These are phyloP conservation scores for Fusarium sp. DNA, from an alignment of 2,329 filamentous ascomycete genomes.

Conservation along the genomic window DNA sequence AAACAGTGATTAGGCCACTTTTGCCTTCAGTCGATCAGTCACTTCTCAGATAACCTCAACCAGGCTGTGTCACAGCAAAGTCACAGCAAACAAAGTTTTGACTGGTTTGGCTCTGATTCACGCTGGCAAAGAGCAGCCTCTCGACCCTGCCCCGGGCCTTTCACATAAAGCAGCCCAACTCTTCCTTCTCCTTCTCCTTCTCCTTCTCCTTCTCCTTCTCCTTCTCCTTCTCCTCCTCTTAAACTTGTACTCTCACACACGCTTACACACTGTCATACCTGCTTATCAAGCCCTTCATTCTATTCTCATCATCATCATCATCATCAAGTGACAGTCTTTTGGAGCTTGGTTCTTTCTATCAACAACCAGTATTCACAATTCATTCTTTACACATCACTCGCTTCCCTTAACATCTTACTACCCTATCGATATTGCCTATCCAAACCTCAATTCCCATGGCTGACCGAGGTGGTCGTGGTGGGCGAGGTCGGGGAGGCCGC, in stretches of 20 bases:
- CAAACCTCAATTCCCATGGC: slow-evolving; percentile 33
- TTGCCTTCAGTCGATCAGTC: background rate
- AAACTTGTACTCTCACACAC: background rate
- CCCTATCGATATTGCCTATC: background rate
- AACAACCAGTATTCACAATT: background rate
- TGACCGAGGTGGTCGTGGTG: slow-evolving; percentile 37
- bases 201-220: background rate
- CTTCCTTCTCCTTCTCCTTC: background rate
- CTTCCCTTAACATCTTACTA: background rate
- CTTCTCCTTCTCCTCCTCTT: background rate
- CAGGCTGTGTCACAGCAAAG: background rate
- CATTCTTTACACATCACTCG: background rate
- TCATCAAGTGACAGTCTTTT: background rate
- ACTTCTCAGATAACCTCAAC: background rate
- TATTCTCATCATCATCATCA: background rate
- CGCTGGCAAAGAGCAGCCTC: background rate
- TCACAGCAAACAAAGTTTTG: background rate
- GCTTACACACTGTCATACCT: background rate
- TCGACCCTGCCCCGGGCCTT: background rate
- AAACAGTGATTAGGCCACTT: background rate
- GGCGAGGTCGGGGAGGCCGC: slow-evolving; percentile 32
- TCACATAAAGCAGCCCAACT: slow-evolving; percentile 4
- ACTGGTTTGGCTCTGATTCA: slow-evolving; percentile 2
- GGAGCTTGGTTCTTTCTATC: background rate
- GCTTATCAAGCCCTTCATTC: background rate